phyloP scores from a whole-genome alignment of 108 stramenopile species.

The Pseudonitzschia multiseries region DNA sequence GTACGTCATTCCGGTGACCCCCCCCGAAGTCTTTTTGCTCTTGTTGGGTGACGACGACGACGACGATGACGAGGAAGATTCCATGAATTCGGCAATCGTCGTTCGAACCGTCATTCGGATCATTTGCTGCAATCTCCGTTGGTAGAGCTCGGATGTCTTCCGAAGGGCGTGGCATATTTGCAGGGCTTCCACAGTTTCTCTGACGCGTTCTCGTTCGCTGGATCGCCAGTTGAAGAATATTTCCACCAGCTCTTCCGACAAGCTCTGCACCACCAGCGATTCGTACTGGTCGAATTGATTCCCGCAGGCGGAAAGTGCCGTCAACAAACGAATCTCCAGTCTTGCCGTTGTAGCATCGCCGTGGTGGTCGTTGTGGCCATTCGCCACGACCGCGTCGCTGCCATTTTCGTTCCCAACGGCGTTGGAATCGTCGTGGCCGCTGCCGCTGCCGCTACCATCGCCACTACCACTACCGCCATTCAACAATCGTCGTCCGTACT shows the following conservation, averaged over 20 bases:
- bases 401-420: slow-evolving; percentile 12
- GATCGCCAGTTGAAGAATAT: slow-evolving; percentile 73
- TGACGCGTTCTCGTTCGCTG: slow-evolving; percentile 27
- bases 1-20: slow-evolving; percentile 77
- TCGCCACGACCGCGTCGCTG: background rate
- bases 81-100: slow-evolving; percentile 85
- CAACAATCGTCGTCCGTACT: slow-evolving; percentile 61
- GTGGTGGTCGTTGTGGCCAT: background rate
- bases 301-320: slow-evolving; percentile 57
- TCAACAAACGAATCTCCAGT: slow-evolving; percentile 47
- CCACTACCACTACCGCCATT: slow-evolving; percentile 18
- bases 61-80: slow-evolving; percentile 7
- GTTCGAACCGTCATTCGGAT: slow-evolving; percentile 87
- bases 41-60: background rate
- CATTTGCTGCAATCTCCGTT: slow-evolving; percentile 63
- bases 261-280: slow-evolving; percentile 70
- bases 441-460: slow-evolving; percentile 6
- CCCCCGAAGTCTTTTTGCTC: slow-evolving; percentile 20
- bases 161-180: slow-evolving; percentile 42
- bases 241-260: slow-evolving; percentile 80
- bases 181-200: slow-evolving; percentile 57
- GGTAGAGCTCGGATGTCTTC: slow-evolving; percentile 51
- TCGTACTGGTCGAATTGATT: slow-evolving; percentile 82
- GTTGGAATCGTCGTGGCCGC: background rate
- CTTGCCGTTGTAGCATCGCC: slow-evolving; percentile 3